Conservation (phyloP, 768 basidiomycete genomes). For the Rossbeevera mucosa region DNA sequence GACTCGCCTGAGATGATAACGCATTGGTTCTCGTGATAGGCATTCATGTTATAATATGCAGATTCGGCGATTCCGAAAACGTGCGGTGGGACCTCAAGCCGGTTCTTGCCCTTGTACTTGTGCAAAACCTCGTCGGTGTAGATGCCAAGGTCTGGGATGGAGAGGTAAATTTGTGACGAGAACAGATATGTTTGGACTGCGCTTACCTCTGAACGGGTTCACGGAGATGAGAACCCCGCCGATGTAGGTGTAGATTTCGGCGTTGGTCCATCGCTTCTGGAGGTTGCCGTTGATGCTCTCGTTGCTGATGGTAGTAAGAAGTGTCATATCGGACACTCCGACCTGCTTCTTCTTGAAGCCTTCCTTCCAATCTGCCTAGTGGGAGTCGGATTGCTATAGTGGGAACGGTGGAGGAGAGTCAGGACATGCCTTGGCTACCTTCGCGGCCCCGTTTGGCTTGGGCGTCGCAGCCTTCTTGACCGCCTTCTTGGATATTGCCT, state of each 20-base stretch:
- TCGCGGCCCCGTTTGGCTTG: constrained; percentile 49
- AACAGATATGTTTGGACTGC: constrained; percentile 7
- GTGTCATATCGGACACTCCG: constrained; percentile 98
- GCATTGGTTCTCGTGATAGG: constrained; percentile 98
- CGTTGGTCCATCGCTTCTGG: constrained; percentile 91
- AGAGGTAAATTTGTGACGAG: constrained; percentile 7
- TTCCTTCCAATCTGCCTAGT: constrained; percentile 97
- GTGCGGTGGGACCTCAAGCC: constrained; percentile 96
- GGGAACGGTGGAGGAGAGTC: neutral
- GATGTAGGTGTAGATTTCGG: constrained; percentile 98
- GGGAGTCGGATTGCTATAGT: constrained; percentile 7
- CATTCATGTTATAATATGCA: constrained; percentile 98
- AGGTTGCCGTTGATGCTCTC: constrained; percentile 97
- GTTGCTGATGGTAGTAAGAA: constrained; percentile 94
- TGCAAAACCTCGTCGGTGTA: constrained; percentile 88
- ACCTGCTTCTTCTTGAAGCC: constrained; percentile 99
- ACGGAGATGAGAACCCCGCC: constrained; percentile 99
- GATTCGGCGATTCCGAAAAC: constrained; percentile 97
- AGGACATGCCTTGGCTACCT: constrained; percentile 68
- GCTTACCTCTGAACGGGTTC: constrained; percentile 88
- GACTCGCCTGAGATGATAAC: constrained; percentile 99
- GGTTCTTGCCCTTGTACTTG: constrained; percentile 92
- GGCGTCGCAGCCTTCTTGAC: constrained; percentile 73
- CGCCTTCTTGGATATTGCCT: constrained; percentile 89
- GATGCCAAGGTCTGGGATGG: constrained; percentile 80